Base-by-base conservation (phyloP, 352 stramenopile species). In the Ophiocytium majus region DNA sequence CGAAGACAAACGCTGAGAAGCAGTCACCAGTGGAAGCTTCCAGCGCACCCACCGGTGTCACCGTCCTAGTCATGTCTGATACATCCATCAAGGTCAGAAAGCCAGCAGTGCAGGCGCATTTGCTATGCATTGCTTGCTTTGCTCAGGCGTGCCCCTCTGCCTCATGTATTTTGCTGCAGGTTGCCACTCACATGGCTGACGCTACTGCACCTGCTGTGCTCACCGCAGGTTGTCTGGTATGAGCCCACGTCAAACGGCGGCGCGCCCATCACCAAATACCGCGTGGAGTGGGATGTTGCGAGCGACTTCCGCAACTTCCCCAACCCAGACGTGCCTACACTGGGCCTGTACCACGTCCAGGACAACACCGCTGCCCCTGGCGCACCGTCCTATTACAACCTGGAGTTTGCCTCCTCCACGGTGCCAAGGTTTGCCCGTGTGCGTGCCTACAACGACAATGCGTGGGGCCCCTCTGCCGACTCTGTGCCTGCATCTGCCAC, bases 231-330 rank as follows among this genome's bases (percentile, higher is more conserved):
- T 34, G 10, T 79, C 10, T 79, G 71, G 71, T 85, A 83, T 0
- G 23, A 85, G 0, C 94, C 95, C 0, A 23, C 34, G 0, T 93
- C 83, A 36, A 84, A 94, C 83, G 94, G 94, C 17, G 95, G 95
- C 0, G 89, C 91, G 10, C 19, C 79, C 0, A 92, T 99, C 50
- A 89, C 90, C 9, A 93, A 92, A 50, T 99, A 98, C 88, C 85
- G 86, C 43, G 90, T 99, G 63, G 92, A 99, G 90, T 98, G 95
- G 96, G 95, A 98, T 84, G 93, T 89, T 5, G 86, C 80, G 17
- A 83, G 66, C 0, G 86, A 89, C 0, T 97, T 98, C 81, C 63
- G 80, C 9, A 95, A 95, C 83, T 91, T 95, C 0, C 85, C 87
- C 0, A 93, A 90, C 35, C n/a, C n/a, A n/a, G n/a, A n/a, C n/a